phyloP scores from a whole-genome alignment of 306 rosid genomes.

The Rosa chinensis region DNA sequence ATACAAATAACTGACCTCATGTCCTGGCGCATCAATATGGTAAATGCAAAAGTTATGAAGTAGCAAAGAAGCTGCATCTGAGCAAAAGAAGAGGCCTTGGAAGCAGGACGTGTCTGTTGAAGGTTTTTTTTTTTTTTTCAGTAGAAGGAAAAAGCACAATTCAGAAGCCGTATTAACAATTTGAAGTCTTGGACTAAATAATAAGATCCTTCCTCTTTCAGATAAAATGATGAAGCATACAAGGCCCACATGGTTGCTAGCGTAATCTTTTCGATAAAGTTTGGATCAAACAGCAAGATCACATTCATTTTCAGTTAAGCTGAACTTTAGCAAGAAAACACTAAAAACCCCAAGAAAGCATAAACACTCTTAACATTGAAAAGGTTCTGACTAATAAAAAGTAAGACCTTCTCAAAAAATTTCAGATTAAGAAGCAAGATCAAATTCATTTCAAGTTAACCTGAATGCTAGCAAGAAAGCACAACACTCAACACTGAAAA shows the following conservation, averaged over 20 bases:
- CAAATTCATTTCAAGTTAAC: neutral
- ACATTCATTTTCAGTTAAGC: neutral
- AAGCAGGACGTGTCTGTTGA: conserved; percentile 74
- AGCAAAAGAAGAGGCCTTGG: conserved; percentile 72
- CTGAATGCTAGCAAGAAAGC: neutral
- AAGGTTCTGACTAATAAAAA: neutral
- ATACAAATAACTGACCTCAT: conserved; percentile 63
- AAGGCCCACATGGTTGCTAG: neutral
- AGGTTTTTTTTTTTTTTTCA: neutral
- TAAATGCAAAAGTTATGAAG: conserved; percentile 87
- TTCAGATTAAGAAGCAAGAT: neutral
- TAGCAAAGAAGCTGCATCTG: conserved; percentile 80
- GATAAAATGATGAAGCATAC: neutral
- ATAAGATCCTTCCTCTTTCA: neutral
- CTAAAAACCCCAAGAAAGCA: neutral
- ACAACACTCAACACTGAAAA: neutral
- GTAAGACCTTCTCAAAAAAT: neutral
- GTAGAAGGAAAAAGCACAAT: neutral
- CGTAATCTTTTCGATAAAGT: neutral
- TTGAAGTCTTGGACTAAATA: neutral
- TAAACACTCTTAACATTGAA: neutral
- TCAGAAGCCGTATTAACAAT: conserved; percentile 7
- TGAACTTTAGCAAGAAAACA: neutral
- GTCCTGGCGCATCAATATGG: conserved; percentile 92
- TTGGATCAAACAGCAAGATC: neutral